Percentiles rank a stretch among this genome's conserved stretches.
Evolutionary conservation across 164 flowering plant genomes (phyloP).

Genomic region (Cinnamomum micranthum): DNA sequence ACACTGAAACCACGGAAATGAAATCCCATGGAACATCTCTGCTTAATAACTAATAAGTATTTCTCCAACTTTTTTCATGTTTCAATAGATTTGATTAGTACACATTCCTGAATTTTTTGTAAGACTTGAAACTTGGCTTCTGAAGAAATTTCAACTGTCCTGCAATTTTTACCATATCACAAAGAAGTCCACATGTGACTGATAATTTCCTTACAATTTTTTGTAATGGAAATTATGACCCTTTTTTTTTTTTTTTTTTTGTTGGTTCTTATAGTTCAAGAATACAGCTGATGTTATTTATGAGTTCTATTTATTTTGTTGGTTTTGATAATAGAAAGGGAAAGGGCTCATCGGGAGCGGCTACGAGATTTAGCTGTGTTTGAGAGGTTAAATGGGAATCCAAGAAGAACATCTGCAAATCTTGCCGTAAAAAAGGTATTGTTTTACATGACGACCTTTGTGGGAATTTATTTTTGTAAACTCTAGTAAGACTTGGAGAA

Average conservation of each 20-base stretch:
- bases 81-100: no score
- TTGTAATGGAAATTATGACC: not conserved
- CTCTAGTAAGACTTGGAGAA: not conserved
- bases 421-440: slow-evolving; percentile 87
- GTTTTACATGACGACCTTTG: not conserved
- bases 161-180: no score
- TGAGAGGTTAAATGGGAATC: slow-evolving; percentile 79
- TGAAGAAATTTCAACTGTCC: no score
- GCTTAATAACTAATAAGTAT: no score
- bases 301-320: not conserved
- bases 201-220: not conserved
- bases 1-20: no score
- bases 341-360: slow-evolving; percentile 73
- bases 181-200: not conserved
- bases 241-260: no score
- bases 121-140: no score
- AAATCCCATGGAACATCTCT: no score
- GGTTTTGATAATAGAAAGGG: slow-evolving; percentile 37
- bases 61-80: no score
- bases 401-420: slow-evolving; percentile 48
- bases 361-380: slow-evolving; percentile 73
- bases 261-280: not conserved
- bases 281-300: not conserved
- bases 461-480: not conserved
- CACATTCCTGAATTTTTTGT: no score